Evolutionary conservation across 2,329 filamentous ascomycete genomes (phyloP), one percentile per base, ranked within the genome.

Genomic region (Fusarium floridanum): DNA sequence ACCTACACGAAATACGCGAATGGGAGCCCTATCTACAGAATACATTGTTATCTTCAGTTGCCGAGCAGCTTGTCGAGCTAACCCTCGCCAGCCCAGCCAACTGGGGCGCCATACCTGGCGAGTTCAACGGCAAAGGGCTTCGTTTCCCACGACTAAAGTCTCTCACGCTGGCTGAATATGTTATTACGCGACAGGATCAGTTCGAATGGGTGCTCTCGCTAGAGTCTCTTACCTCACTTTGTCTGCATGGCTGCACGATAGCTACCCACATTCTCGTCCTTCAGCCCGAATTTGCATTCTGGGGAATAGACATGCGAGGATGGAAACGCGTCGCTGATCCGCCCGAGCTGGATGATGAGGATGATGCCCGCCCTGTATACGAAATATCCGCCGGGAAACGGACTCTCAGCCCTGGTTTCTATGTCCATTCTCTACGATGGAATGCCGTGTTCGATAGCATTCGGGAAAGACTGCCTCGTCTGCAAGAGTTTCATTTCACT

Each of bases 191-290:
- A 5, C 20, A 76, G 16, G 69, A 78, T 8, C 77, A 81, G 1
- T 72, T 78, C 14, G 74, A 78, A 7, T 81, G 77, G 80, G 70
- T 80, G 0, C 62, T 79, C 2, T 11, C 56, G 0, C 73, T 76
- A 8, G 24, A 48, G 5, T 64, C 75, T 1, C 64, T 80, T 0
- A 60, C 17, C 1, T 45, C 27, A 0, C 61, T 80, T 1, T 34
- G 61, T 0, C 29, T 80, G 3, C 48, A 71, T 14, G 45, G 12
- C 1, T 79, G 76, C 39, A 66, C 20, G 7, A 65, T 57, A 50
- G 72, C 43, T 0, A 72, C 75, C 0, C 66, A 77, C 8, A 60
- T 66, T 3, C 11, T 20, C 7, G 43, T 56, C 3, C 2, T 20
- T 0, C 27, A 34, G 1, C 7, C 41, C 0, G 27, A 48, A 0